Evolutionary conservation across 345 rosid species (phyloP).

Genomic region (Gossypium rotundifolium): DNA sequence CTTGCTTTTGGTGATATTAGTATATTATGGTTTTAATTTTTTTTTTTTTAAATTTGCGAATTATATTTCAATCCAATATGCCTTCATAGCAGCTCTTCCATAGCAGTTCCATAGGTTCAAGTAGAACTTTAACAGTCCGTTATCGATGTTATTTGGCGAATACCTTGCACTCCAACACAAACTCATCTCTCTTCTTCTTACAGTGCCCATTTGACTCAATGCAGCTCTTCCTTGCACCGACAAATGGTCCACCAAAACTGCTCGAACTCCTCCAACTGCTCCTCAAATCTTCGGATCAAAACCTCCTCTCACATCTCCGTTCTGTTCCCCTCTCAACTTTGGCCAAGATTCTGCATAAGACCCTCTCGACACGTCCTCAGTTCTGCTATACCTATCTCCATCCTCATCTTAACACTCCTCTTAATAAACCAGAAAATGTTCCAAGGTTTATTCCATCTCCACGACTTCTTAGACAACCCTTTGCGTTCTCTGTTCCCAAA

Average conservation of each 20-base stretch:
- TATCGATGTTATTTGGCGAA: constrained; percentile 60
- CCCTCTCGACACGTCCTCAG: constrained; percentile 53
- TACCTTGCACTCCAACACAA: constrained; percentile 73
- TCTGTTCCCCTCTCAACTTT: constrained; percentile 55
- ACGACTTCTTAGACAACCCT: constrained; percentile 50
- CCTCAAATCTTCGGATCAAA: constrained; percentile 70
- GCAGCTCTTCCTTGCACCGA: constrained; percentile 46
- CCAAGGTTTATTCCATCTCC: constrained; percentile 81
- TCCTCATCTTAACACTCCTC: constrained; percentile 57
- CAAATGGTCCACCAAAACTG: constrained; percentile 41
- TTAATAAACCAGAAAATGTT: constrained; percentile 80
- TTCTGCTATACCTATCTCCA: constrained; percentile 59
- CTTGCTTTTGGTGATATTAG: background rate
- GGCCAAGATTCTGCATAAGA: constrained; percentile 86
- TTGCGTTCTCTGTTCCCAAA: constrained; percentile 52
- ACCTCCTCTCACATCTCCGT: constrained; percentile 51
- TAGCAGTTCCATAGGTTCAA: constrained; percentile 13
- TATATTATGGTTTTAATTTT: background rate
- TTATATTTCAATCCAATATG: background rate
- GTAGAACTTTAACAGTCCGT: constrained; percentile 76
- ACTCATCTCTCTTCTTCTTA: constrained; percentile 59
- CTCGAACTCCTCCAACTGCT: constrained; percentile 90
- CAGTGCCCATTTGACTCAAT: constrained; percentile 49
- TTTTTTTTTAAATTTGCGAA: background rate
- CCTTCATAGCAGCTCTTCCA: background rate